These are phyloP conservation scores for Penicillium sp. DNA, from an alignment of 2,329 filamentous ascomycete genomes.

Conservation along the genomic window DNA sequence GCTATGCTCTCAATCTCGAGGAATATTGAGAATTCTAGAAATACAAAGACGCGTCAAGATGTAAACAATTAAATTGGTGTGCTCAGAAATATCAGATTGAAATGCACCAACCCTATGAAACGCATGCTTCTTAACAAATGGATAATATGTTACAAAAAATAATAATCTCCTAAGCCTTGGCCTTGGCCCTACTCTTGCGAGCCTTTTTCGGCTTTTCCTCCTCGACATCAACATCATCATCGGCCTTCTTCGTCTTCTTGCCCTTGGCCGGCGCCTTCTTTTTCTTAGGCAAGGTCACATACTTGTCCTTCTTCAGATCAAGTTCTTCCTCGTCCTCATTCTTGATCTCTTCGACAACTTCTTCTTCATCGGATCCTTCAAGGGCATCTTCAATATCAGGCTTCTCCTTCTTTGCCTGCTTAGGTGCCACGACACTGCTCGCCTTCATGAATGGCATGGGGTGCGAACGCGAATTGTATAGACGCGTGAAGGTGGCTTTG, in stretches of 20 bases:
- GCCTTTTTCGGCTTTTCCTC: constrained; percentile 56
- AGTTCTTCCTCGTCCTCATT: constrained; percentile 71
- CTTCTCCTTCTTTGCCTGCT: constrained; percentile 68
- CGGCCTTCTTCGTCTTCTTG: constrained; percentile 35
- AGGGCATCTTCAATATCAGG: constrained; percentile 96
- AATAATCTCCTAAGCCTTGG: constrained; percentile 17
- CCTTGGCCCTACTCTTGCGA: constrained; percentile 32
- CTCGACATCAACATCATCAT: constrained; percentile 46
- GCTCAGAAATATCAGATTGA: neutral
- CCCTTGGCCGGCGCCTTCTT: constrained; percentile 48
- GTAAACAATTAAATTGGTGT: neutral
- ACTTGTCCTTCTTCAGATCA: constrained; percentile 93
- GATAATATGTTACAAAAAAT: constrained; percentile 11
- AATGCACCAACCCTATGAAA: neutral
- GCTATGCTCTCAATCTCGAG: neutral
- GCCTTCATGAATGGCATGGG: constrained; percentile 97
- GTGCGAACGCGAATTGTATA: constrained; percentile 84
- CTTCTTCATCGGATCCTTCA: constrained; percentile 81
- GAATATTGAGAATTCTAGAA: neutral
- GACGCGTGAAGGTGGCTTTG: constrained; percentile 84
- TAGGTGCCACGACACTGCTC: constrained; percentile 69
- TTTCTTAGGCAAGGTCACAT: constrained; percentile 88
- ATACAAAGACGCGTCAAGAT: neutral
- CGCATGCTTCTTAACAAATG: neutral
- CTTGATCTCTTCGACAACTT: constrained; percentile 53